These are phyloP conservation scores for Eucalyptus rudis DNA, from an alignment of 345 rosid genomes.

Conservation along the genomic window DNA sequence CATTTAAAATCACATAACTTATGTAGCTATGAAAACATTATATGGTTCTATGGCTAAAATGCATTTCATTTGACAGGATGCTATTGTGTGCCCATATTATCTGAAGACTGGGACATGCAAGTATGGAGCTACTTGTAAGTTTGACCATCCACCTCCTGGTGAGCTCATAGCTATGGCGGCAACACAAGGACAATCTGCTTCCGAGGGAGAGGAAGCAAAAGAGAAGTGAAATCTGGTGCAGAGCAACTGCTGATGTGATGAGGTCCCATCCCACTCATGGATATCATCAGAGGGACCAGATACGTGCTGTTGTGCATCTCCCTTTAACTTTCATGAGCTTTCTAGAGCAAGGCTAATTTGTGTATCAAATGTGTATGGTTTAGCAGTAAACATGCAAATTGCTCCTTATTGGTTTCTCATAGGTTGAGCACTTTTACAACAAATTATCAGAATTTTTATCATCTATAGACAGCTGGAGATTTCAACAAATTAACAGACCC, in stretches of 20 bases:
- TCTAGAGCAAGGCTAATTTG: not conserved
- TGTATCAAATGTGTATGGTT: not conserved
- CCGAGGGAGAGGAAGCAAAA: not conserved
- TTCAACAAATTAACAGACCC: not conserved
- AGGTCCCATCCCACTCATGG: not conserved
- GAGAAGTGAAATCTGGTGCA: not conserved
- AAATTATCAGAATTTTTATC: not conserved
- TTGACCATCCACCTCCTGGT: conserved; percentile 96
- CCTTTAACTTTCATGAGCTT: not conserved
- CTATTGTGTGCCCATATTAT: conserved; percentile 73
- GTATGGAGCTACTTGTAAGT: conserved; percentile 70
- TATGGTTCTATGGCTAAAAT: not conserved
- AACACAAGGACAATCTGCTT: not conserved
- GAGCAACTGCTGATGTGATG: not conserved
- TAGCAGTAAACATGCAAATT: not conserved
- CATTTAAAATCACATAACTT: not conserved
- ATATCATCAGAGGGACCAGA: not conserved
- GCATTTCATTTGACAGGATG: conserved; percentile 33
- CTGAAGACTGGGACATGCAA: conserved; percentile 94
- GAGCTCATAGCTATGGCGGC: conserved; percentile 56
- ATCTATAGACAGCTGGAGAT: not conserved
- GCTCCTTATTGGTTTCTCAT: not conserved
- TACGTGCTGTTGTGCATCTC: not conserved
- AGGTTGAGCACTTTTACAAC: not conserved
- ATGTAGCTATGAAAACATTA: not conserved